A percentile compares a stretch with the other conserved stretches of the same genome.
Conservation (phyloP, 192 early-diverging fungal species). For the Entomortierella lignicola region DNA sequence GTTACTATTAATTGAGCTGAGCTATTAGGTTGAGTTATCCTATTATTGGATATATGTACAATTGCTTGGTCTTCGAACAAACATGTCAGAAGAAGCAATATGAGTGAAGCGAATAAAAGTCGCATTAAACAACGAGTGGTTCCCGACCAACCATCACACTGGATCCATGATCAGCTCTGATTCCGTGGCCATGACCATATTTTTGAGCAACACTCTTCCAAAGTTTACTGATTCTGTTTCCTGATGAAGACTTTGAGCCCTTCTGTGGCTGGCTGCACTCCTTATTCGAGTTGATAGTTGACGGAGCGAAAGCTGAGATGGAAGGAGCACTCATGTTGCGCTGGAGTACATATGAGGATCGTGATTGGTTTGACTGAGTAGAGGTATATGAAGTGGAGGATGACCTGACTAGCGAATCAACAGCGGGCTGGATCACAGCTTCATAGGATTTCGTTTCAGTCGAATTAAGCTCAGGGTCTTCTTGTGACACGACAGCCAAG, state of each 20-base stretch:
- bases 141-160: constrained; percentile 14
- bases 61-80: too few species aligned
- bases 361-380: background rate
- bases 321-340: constrained; percentile 28
- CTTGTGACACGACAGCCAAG: background rate
- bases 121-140: constrained; percentile 2
- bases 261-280: background rate
- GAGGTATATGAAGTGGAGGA: background rate
- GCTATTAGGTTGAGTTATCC: too few species aligned
- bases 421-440: background rate
- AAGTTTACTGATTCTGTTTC: constrained; percentile 13
- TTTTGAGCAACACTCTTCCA: constrained; percentile 37
- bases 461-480: background rate
- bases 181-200: constrained; percentile 9
- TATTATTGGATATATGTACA: too few species aligned
- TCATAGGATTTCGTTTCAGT: too few species aligned
- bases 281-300: background rate
- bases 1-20: too few species aligned
- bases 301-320: background rate
- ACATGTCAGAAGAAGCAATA: too few species aligned
- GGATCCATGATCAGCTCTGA: background rate
- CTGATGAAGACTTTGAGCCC: background rate
- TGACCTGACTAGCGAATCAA: background rate
- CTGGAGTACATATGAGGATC: background rate
- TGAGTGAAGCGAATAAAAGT: too few species aligned